Evolutionary conservation across 345 rosid species (phyloP), one percentile per base, ranked within the genome.

Genomic region (Syzygium aromaticum): DNA sequence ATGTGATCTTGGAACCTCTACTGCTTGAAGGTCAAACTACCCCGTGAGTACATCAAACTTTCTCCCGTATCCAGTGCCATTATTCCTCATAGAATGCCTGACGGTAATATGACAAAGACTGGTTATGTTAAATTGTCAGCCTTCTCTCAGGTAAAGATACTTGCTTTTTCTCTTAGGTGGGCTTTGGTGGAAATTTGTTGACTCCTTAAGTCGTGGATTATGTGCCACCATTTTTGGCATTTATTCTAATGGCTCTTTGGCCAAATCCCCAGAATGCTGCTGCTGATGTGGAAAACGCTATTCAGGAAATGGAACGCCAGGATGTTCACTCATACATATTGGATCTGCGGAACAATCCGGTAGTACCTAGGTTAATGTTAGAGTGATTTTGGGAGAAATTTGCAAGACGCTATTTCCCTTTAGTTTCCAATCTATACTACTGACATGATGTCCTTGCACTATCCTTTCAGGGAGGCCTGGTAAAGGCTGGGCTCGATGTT

Each of bases 401-500:
- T 77, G 57, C 46, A 27, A 27, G 73, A 17, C 80, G 56, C 21
- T 33, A 43, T 49, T 54, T 86, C 38, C 82, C 43, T 38, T 73
- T 38, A 38, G 82, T 73, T 73, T 73, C 15, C 2, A 0, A 73
- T 38, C 27, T 38, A 10, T 73, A 73, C 38, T 19, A 73, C 27
- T 17, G 27, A 38, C 82, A 38, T 22, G 2, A 38, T 19, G 82
- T 38, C 49, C 82, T 73, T 19, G 82, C 82, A 38, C 82, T 38
- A 73, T 88, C 17, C 61, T 77, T 86, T 89, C 90, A 97, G 98
- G 99, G 99, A 40, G 99, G 98, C 83, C 89, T 97, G 87, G 99
- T 97, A 88, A 95, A 91, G 93, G 97, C 94, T 46, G 98, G 99
- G 85, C 97, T 97, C 15, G 99, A 97, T 89, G 97, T 95, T 86